Base-by-base conservation (phyloP, 306 rosid genomes). In the Acmispon strigosus region DNA sequence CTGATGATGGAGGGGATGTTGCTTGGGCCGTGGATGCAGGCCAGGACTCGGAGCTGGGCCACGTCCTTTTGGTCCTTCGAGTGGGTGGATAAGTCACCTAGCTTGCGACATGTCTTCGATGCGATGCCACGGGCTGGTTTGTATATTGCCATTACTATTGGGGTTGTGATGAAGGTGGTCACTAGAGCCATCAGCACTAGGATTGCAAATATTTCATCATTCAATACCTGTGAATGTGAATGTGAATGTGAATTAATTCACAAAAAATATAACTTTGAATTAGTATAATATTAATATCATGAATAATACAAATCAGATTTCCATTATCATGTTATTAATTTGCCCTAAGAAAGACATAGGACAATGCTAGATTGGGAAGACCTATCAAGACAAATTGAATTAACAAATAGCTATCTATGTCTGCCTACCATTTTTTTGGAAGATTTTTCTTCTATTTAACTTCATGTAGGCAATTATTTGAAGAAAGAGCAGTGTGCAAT, bases 101-200 rank as follows among this genome's bases (percentile, higher is more conserved):
- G 84, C 32, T 85, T 92, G 3, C 91, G 84, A 53, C 29, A 85
- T 8, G 82, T 62, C 16, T 44, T 78, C 4, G 13, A 0, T 18
- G 70, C 7, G 27, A 37, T 36, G n/a, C 79, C 74, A 3, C 94
- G 86, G 0, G 92, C 84, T 3, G 96, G 90, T 62, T 84, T 88
- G 70, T 90, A 85, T 5, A 93, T 65, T 18, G 89, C 92, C 92
- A 88, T 87, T 18, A 88, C 96, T 0, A 81, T 9, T 10, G 96
- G 97, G 8, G 96, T 88, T 51, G 97, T 93, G 22, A 93, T 86
- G 82, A 93, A 93, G 62, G 98, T 93, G 0, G 97, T 90, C 70
- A 90, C 86, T 3, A 93, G 79, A 22, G 97, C 98, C 98, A 90
- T 93, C 0, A 93, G 86, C 1, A 93, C 97, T 52, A 93, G 72